Percentiles rank a stretch among this genome's conserved stretches.
Conservation (phyloP, 108 stramenopile genomes). For the Fragilariopsis cylindrus region DNA sequence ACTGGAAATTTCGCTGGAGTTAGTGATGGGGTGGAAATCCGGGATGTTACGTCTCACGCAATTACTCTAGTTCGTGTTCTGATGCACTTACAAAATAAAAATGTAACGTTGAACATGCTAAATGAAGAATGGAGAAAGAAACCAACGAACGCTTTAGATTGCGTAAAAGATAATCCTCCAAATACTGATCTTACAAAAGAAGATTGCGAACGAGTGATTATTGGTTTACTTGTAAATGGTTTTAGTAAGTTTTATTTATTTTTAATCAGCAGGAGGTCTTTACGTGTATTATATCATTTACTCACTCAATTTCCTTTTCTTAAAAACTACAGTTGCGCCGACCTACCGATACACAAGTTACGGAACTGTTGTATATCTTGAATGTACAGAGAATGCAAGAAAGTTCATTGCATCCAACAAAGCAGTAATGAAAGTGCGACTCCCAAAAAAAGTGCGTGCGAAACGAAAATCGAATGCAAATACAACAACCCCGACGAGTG, state of each 20-base stretch:
- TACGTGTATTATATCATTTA: not conserved
- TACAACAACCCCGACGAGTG: slow-evolving; percentile 6
- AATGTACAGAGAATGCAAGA: slow-evolving; percentile 15
- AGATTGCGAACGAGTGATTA: slow-evolving; percentile 63
- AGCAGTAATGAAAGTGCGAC: slow-evolving; percentile 34
- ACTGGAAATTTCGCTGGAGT: slow-evolving; percentile 22
- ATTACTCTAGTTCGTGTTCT: slow-evolving; percentile 57
- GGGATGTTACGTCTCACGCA: slow-evolving; percentile 63
- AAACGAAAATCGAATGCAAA: not conserved
- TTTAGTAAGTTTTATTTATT: slow-evolving; percentile 27
- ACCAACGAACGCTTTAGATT: slow-evolving; percentile 38
- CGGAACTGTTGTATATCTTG: slow-evolving; percentile 38
- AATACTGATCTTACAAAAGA: slow-evolving; percentile 61
- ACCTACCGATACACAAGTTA: not conserved
- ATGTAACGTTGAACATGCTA: slow-evolving; percentile 66
- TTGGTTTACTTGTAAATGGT: slow-evolving; percentile 49
- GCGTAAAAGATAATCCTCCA: slow-evolving; percentile 70
- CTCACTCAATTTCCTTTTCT: not conserved
- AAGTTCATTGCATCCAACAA: slow-evolving; percentile 29
- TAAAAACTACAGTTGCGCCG: not conserved
- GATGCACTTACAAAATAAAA: slow-evolving; percentile 33
- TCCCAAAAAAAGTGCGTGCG: slow-evolving; percentile 30
- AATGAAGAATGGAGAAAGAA: slow-evolving; percentile 76
- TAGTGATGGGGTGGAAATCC: slow-evolving; percentile 32
- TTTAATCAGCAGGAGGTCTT: not conserved